Base-by-base conservation (phyloP, 805 yeast genomes). In the Sporopachydermia lactativora region DNA sequence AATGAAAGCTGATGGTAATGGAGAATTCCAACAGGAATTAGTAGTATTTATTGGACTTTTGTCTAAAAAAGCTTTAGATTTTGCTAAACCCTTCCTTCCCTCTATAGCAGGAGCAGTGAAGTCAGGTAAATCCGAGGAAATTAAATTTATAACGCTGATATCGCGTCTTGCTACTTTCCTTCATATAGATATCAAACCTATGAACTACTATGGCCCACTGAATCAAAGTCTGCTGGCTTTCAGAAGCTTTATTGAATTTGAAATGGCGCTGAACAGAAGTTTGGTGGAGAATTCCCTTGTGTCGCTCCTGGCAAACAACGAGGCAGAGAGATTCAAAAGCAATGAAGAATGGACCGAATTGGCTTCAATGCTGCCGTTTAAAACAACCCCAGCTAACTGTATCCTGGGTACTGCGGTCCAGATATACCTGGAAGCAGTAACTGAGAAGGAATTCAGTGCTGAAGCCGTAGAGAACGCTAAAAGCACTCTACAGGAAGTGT, bases 151-250 rank as follows among this genome's bases (percentile, higher is more conserved):
- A 13, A 52, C 61, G 17, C 49, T 75, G 37, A 56, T 75, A 15
- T 57, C 75, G 4, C 68, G 80, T 46, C 55, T 76, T 6, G 60
- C 72, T 13, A 56, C 70, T 3, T 55, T 75, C 3, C 58, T 73
- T 34, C 59, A 66, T 15, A 51, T 68, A 3, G 62, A 67, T 3
- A 77, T 77, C 37, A 64, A 61, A 51, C 73, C 73, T 18, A 64
- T 64, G 34, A 72, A 70, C 39, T 77, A 73, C 58, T 69, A 70
- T 37, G 88, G 88, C 2, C 86, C 85, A 11, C 64, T 84, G 24
- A 81, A 84, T 14, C 71, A 78, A 47, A 69, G 73, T 34, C 61
- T 83, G 28, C 62, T 82, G 39, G 70, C 74, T 36, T 81, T 79
- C 54, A 70, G 86, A 52, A 77, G 85, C 15, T 73, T 75, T 42